Evolutionary conservation across 2,329 filamentous ascomycete genomes (phyloP), one percentile per base, ranked within the genome.

Genomic region (Exophiala lecanii-corni): DNA sequence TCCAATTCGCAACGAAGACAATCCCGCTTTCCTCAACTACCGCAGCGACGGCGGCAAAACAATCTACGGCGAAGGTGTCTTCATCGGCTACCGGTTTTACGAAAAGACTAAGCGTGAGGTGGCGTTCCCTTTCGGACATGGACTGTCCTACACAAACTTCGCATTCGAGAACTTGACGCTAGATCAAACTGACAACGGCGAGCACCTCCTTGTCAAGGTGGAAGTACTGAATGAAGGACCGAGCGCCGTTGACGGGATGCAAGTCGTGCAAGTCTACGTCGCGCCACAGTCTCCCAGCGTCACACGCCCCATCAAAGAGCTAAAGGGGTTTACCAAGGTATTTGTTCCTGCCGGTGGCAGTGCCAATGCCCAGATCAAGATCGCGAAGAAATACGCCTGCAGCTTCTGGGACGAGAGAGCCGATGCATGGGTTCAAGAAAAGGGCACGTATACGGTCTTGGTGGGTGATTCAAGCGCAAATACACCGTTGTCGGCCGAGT

Each of bases 61-160:
- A 0, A 61, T 82, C 1, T 88, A 88, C 57, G 82, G 81, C 40
- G 84, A 89, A 61, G 83, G 81, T 10, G 65, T 88, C 9, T 85
- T 80, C 63, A 76, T 88, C 41, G 84, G 84, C 2, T 88, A 89
- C 63, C 69, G 78, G n/a, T 81, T 85, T 63, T 87, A 85, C 61
- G 83, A 88, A 55, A 75, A 75, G 16, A 66, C 71, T 10, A 69
- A 70, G 18, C 72, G 82, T 38, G 64, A 71, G 4, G 79, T 81
- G 0, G 69, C 84, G 0, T 88, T 86, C 63, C 72, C 81, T 20
- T 88, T 88, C 52, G 84, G 84, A 9, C 81, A 86, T 59, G 84
- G 84, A 1, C 71, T 88, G 5, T 84, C 81, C 0, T 89, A 88
- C 61, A 86, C 83, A 0, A 74, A 67, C 0, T 88, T 88, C 59